Evolutionary conservation across 2,329 filamentous ascomycete genomes (phyloP).

Genomic region (Reticulascus tulasneorum): DNA sequence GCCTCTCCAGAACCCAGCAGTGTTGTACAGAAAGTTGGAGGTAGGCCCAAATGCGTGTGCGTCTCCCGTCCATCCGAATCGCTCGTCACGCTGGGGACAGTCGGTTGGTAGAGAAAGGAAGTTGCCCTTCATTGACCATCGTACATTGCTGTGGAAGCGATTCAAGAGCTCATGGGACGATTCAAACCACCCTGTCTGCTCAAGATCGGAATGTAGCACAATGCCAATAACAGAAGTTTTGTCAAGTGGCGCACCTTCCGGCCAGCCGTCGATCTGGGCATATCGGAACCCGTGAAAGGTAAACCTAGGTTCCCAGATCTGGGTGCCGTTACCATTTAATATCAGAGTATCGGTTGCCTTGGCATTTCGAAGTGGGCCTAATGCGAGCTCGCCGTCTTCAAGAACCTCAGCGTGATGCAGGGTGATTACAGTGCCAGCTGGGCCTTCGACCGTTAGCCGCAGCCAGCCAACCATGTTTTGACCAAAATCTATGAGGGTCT

Average conservation of each 20-base stretch:
- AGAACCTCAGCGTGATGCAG: constrained; percentile 53
- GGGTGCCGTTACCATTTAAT: constrained; percentile 15
- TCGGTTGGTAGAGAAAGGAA: constrained; percentile 56
- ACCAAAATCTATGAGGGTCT: constrained; percentile 50
- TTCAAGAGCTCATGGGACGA: constrained; percentile 51
- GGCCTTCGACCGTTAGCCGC: constrained; percentile 31
- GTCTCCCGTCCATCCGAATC: constrained; percentile 51
- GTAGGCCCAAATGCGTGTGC: constrained; percentile 46
- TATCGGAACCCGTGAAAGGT: constrained; percentile 53
- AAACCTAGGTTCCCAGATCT: constrained; percentile 40
- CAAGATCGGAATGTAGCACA: constrained; percentile 49
- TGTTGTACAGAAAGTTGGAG: constrained; percentile 50
- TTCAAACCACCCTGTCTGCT: constrained; percentile 43
- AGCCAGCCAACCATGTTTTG: constrained; percentile 54
- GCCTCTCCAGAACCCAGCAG: constrained; percentile 41
- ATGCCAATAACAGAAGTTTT: constrained; percentile 21
- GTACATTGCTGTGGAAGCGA: constrained; percentile 48
- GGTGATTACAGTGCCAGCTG: constrained; percentile 34
- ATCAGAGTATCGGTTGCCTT: constrained; percentile 36
- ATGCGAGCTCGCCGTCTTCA: constrained; percentile 40
- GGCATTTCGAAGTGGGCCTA: constrained; percentile 37
- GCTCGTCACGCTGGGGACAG: constrained; percentile 53
- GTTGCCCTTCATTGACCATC: constrained; percentile 56
- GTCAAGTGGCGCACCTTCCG: constrained; percentile 14
- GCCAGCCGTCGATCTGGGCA: constrained; percentile 43